phyloP scores from a whole-genome alignment of 768 basidiomycete species.

The Kwoniella dejecticola region DNA sequence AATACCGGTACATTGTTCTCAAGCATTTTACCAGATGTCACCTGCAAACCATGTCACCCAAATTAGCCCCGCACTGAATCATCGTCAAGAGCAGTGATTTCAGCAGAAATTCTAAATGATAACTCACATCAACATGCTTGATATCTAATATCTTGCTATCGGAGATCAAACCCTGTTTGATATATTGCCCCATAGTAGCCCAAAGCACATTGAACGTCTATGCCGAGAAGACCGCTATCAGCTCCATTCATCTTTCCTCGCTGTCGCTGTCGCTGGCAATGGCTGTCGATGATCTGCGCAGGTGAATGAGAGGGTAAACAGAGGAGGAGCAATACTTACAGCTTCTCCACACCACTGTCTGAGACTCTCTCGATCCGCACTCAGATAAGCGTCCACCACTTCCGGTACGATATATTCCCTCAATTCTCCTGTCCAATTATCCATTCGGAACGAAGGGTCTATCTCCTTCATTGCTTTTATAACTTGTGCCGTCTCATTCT shows the following conservation, averaged over 20 bases:
- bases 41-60: neutral
- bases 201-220: conserved; percentile 97
- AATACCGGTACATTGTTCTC: conserved; percentile 88
- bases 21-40: conserved; percentile 71
- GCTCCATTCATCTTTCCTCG: too few species aligned
- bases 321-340: conserved; percentile 60
- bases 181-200: conserved; percentile 95
- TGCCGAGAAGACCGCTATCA: too few species aligned
- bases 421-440: conserved; percentile 83
- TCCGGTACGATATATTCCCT: conserved; percentile 97
- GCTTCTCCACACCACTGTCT: conserved; percentile 94
- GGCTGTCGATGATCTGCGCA: too few species aligned
- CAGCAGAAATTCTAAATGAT: conserved; percentile 1
- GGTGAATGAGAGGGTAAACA: too few species aligned
- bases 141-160: conserved; percentile 96
- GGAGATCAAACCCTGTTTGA: conserved; percentile 83
- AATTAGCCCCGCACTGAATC: neutral
- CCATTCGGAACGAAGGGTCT: conserved; percentile 83
- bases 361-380: conserved; percentile 81
- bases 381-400: conserved; percentile 92
- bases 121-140: conserved; percentile 87
- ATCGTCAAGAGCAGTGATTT: neutral
- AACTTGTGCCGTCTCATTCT: conserved; percentile 97
- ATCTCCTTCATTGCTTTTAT: conserved; percentile 80
- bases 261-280: too few species aligned